Base-by-base conservation (phyloP, 306 rosid genomes). In the Pachyrhizus erosus region DNA sequence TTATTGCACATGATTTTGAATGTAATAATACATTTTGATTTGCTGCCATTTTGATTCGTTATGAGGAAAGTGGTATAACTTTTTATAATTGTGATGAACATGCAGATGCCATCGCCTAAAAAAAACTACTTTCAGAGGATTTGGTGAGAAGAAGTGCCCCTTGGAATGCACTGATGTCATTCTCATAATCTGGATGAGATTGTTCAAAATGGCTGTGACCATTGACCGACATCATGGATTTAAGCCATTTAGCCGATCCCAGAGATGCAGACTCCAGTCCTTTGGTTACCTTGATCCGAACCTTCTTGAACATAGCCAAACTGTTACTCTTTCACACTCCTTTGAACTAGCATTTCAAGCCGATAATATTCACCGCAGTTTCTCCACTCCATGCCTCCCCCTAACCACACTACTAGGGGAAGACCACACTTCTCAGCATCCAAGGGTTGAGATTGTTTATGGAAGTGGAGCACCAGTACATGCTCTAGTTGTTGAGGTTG, bases 351-450 rank as follows among this genome's bases (percentile, higher is more conserved):
- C 92, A 70, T 76, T 85, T 51, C 79, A 84, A 83, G 86, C 73
- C 37, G 87, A 82, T 17, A 91, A 87, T 70, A 86, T 95, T 80
- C 99, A 89, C 87, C 87, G 94, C 74, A 95, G 99, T 84, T 88
- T 87, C 85, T 95, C 99, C 85, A 95, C 96, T 81, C 98, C 99
- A 51, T 95, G 99, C 89, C 92, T 95, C 4, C 89, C 92, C 83
- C 82, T 85, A 43, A 80, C 84, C 76, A 43, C 80, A 13, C 49
- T 80, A 1, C 31, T 79, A 4, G 92, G 89, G 57, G 97, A 90
- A 57, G 92, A 91, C 17, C 73, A 70, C 61, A 83, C 60, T 34
- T 67, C 82, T 42, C 78, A 82, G 2, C 57, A 7, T 83, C 97
- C 98, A n/a, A 85, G 82, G 80, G 84, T 95, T 26, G 90, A 87